These are phyloP conservation scores for Penicillium hesseltinei DNA, from an alignment of 2,329 filamentous ascomycete genomes.

Conservation along the genomic window DNA sequence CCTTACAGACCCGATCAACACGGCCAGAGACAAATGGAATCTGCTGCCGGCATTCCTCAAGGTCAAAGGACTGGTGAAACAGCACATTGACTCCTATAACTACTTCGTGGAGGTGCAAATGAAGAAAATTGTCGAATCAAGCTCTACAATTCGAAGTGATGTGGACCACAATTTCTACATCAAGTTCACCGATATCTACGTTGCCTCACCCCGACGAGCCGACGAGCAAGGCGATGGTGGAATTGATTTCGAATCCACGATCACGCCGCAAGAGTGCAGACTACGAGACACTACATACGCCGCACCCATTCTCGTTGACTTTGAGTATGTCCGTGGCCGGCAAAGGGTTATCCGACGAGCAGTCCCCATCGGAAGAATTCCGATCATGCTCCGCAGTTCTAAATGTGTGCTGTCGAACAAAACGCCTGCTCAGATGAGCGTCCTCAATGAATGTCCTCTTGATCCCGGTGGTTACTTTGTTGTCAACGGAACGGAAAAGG, in stretches of 20 bases:
- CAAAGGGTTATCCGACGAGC: conserved; percentile 70
- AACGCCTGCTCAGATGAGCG: conserved; percentile 82
- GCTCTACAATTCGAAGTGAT: conserved; percentile 84
- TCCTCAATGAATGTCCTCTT: conserved; percentile 90
- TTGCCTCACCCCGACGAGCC: conserved; percentile 75
- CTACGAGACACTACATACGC: conserved; percentile 97
- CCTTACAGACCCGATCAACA: conserved; percentile 67
- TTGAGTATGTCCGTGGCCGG: conserved; percentile 82
- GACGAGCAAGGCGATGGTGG: conserved; percentile 64
- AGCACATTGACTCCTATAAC: conserved; percentile 98
- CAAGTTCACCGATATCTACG: conserved; percentile 87
- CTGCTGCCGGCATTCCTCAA: conserved; percentile 95
- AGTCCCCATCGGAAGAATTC: conserved; percentile 83
- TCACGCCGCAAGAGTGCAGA: conserved; percentile 95
- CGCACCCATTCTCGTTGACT: conserved; percentile 88
- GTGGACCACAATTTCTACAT: conserved; percentile 91
- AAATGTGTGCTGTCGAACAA: conserved; percentile 85
- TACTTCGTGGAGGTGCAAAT: conserved; percentile 96
- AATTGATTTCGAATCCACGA: conserved; percentile 47
- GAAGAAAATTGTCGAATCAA: conserved; percentile 93
- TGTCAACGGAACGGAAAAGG: conserved; percentile 95
- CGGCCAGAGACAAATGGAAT: conserved; percentile 87
- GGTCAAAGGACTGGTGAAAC: conserved; percentile 93
- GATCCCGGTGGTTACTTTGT: conserved; percentile 98
- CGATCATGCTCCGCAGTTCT: conserved; percentile 94